phyloP scores from a whole-genome alignment of 306 rosid species.

The Fragaria ananassa region DNA sequence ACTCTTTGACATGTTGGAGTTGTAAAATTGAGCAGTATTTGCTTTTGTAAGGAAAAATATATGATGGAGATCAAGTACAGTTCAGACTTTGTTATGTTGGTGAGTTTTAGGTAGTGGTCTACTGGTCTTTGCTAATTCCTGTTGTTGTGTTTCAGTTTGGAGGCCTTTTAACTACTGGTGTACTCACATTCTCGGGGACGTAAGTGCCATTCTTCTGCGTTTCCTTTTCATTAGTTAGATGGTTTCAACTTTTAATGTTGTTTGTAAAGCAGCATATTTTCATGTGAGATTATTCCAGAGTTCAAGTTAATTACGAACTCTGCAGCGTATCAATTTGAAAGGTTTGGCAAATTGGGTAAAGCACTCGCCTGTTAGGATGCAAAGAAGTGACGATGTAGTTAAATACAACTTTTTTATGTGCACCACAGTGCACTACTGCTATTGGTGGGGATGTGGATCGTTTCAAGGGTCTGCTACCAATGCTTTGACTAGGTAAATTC shows the following conservation, averaged over 20 bases:
- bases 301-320: background rate
- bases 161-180: constrained; percentile 79
- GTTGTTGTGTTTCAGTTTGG: constrained; percentile 58
- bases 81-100: background rate
- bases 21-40: background rate
- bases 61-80: background rate
- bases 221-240: background rate
- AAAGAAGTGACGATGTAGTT: background rate
- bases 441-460: too few species aligned
- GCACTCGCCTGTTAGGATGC: background rate
- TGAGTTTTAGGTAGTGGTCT: background rate
- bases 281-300: background rate
- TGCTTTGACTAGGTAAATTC: too few species aligned
- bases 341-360: background rate
- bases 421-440: background rate
- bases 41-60: background rate
- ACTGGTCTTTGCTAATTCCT: background rate
- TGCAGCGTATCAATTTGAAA: background rate
- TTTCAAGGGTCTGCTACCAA: too few species aligned
- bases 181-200: constrained; percentile 89
- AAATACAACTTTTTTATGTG: background rate
- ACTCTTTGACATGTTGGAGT: background rate
- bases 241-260: background rate
- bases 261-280: background rate
- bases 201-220: constrained; percentile 40